These are phyloP conservation scores for Verbena officinalis DNA, from an alignment of 257 asterid species.

Conservation along the genomic window DNA sequence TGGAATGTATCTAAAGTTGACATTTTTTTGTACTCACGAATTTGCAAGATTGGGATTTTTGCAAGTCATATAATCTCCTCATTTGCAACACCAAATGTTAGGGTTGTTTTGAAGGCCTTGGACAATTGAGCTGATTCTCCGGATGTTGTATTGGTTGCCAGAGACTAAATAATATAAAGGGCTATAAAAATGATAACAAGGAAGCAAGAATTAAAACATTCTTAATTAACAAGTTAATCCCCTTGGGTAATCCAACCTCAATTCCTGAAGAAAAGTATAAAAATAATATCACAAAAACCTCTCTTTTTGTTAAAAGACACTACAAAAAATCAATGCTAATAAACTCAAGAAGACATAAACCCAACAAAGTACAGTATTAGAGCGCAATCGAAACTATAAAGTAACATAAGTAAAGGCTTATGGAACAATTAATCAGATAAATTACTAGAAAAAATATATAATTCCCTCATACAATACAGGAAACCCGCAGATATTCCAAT, in stretches of 20 bases:
- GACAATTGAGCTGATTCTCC: too few species aligned
- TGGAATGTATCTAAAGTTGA: too few species aligned
- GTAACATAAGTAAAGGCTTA: too few species aligned
- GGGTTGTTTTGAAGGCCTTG: too few species aligned
- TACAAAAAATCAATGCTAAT: neutral
- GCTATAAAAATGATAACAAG: neutral
- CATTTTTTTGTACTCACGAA: too few species aligned
- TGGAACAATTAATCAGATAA: neutral
- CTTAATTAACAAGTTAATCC: neutral
- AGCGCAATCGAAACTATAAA: neutral
- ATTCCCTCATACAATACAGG: neutral
- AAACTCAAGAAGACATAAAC: neutral
- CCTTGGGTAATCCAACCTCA: neutral
- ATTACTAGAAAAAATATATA: neutral
- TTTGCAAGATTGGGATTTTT: too few species aligned
- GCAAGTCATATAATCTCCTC: too few species aligned
- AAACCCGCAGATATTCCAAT: conserved; percentile 7
- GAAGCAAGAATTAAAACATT: neutral
- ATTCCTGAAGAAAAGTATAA: neutral
- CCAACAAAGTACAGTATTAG: neutral
- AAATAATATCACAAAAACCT: neutral
- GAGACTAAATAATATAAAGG: neutral
- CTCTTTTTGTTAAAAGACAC: neutral
- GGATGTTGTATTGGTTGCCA: neutral
- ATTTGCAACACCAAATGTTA: too few species aligned